Evolutionary conservation across 2,329 filamentous ascomycete genomes (phyloP), one percentile per base, ranked within the genome.

Genomic region (Exserohilum turcica): DNA sequence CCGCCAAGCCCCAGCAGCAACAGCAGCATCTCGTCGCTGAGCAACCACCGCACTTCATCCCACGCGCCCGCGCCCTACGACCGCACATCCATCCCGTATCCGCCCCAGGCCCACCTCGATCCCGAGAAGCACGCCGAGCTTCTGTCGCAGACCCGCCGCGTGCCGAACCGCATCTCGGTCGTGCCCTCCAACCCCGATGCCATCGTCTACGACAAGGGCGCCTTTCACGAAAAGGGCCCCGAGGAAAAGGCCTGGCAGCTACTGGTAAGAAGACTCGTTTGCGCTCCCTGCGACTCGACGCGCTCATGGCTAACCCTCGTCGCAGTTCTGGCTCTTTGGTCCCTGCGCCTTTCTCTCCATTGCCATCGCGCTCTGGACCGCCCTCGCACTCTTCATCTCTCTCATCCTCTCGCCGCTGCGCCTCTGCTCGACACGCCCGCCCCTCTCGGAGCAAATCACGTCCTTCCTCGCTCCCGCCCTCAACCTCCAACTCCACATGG

Each of bases 321-420:
- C 42, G 0, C 56, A 82, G 81, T 76, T 84, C 60, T 83, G 80
- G 63, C 76, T 85, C 31, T 82, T 81, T 16, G 70, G 76, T 19
- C 79, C 83, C 13, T 80, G 82, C 58, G 80, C 81, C 10, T 64
- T 84, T 6, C 77, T 86, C 61, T 84, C 83, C 46, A 63, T 83
- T 28, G 66, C 78, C 56, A 80, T 83, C 58, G 75, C 78, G 33
- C 53, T 85, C 43, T 87, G 84, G 76, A 81, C 84, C 15, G 59
- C 74, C 33, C 15, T 71, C 54, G 77, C 80, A 12, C 62, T 84
- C 38, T 43, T 84, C 59, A 78, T 83, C 49, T 63, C 66, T 19
- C 57, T 82, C 48, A 70, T 79, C 28, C 74, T 81, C 36, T 78
- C 79, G 33, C 84, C 84, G 5, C 70, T 86, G 39, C 80, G 82